phyloP scores from a whole-genome alignment of 1,284 basidiomycete genomes.

The Phaffia rhodozyma region DNA sequence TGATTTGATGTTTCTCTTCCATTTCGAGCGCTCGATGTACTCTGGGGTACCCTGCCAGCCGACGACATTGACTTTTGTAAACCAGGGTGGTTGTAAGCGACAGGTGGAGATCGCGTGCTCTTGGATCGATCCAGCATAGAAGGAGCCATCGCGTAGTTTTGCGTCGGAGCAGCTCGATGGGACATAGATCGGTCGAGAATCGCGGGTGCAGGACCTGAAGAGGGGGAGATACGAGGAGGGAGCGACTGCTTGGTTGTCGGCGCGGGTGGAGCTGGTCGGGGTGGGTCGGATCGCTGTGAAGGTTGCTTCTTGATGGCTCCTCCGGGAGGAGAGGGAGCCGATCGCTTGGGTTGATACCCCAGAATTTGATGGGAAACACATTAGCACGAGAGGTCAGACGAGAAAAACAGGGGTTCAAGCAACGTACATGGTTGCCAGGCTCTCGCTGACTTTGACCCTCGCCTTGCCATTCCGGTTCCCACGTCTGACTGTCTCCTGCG shows the following conservation, averaged over 20 bases:
- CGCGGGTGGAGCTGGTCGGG: neutral
- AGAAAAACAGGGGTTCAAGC: neutral
- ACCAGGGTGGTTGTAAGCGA: slow-evolving; percentile 22
- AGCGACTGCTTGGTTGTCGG: neutral
- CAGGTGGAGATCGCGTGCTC: slow-evolving; percentile 30
- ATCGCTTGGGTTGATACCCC: too few relatives aligned
- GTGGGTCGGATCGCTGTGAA: too few relatives aligned
- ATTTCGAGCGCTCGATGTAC: slow-evolving; percentile 25
- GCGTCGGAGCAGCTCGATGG: slow-evolving; percentile 29
- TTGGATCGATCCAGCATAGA: slow-evolving; percentile 61
- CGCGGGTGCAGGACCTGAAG: slow-evolving; percentile 20
- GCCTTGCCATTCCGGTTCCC: neutral
- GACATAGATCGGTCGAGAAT: slow-evolving; percentile 35
- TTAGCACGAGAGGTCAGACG: neutral
- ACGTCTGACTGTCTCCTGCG: slow-evolving; percentile 22
- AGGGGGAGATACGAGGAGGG: neutral
- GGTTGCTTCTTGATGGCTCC: too few relatives aligned
- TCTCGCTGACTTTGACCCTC: neutral
- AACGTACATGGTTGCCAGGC: neutral
- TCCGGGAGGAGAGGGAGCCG: too few relatives aligned
- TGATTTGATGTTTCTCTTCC: slow-evolving; percentile 31
- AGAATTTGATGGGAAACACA: neutral
- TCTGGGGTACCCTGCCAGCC: slow-evolving; percentile 23
- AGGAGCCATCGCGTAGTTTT: slow-evolving; percentile 2
- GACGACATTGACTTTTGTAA: slow-evolving; percentile 31